Conservation (phyloP, 2,329 filamentous ascomycete species). For the Fusarium hostae region DNA sequence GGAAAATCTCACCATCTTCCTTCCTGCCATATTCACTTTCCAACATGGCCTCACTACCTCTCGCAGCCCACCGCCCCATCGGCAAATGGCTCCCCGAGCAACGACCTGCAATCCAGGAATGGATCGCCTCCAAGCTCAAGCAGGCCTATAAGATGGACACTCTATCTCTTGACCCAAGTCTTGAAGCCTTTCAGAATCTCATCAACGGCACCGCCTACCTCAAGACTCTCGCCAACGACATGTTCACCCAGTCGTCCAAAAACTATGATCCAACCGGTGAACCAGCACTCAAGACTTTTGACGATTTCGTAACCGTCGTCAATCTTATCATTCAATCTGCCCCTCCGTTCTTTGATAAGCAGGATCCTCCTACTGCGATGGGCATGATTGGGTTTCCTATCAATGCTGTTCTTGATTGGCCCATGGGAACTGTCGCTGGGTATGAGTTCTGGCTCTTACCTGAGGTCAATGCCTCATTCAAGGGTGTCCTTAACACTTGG, state of each 20-base stretch:
- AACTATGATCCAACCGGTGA: neutral
- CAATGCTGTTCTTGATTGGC: slow-evolving; percentile 19
- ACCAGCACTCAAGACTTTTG: neutral
- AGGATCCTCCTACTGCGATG: neutral
- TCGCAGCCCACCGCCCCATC: neutral
- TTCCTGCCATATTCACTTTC: rapidly evolving
- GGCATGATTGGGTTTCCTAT: slow-evolving; percentile 14
- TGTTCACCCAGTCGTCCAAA: slow-evolving; percentile 16
- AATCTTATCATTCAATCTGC: neutral
- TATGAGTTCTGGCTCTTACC: slow-evolving; percentile 23
- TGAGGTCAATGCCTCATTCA: neutral
- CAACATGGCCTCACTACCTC: neutral
- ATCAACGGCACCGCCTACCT: neutral
- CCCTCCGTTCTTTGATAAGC: neutral
- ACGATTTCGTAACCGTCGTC: neutral
- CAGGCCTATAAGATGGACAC: neutral
- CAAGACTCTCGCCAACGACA: neutral
- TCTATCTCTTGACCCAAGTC: neutral
- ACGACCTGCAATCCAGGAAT: neutral
- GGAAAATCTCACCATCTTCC: neutral
- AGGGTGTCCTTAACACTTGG: slow-evolving; percentile 3
- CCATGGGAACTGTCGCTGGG: slow-evolving; percentile 17
- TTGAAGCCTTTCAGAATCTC: neutral
- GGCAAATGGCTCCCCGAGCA: neutral
- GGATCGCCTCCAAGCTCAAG: neutral